Base-by-base conservation (phyloP, 805 yeast genomes). In the Wickerhamiella allomyrinae region DNA sequence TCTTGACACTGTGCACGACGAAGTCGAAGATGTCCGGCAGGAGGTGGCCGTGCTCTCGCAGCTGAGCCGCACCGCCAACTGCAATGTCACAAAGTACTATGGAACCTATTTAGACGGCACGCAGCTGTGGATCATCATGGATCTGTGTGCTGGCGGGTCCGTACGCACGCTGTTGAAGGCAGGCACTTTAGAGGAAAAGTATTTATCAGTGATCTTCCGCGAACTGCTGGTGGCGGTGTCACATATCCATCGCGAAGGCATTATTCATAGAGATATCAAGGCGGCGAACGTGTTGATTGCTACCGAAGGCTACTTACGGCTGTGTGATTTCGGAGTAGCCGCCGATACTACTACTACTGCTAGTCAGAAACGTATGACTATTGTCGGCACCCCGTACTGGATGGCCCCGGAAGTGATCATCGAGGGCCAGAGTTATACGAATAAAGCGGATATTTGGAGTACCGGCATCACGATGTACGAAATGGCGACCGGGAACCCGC, bases 281-380 rank as follows among this genome's bases (percentile, higher is more conserved):
- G 95, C 97, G 1, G 99, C 98, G 0, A 91, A 91, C 58, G 84
- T 91, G 10, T 69, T 91, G 47, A 80, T 91, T 41, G 73, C 87
- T 3, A 83, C 82, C 50, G 93, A 83, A 38, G 99, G 98, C 5
- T 73, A 71, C 41, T 94, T 93, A 4, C 84, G 83, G 55, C 70
- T 91, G 36, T 89, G 97, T 68, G 99, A 91, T 60, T 91, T 91
- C 62, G 99, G 99, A 24, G 98, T 93, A 19, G 98, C 99, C 1
- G 96, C 96, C 1, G 89, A 85, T 57, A 66, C 87, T 35, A 75
- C 93, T 2, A 70, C 87, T 29, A n/a, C n/a, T n/a, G 71, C 78
- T 29, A 74, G 77, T 15, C 59, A 78, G 37, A 84, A 86, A 57
- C 69, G 98, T 52, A 82, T 89, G 27, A 91, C 98, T 0, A 86